Conservation (phyloP, 75 land plant genomes). For the Pinus taeda region DNA sequence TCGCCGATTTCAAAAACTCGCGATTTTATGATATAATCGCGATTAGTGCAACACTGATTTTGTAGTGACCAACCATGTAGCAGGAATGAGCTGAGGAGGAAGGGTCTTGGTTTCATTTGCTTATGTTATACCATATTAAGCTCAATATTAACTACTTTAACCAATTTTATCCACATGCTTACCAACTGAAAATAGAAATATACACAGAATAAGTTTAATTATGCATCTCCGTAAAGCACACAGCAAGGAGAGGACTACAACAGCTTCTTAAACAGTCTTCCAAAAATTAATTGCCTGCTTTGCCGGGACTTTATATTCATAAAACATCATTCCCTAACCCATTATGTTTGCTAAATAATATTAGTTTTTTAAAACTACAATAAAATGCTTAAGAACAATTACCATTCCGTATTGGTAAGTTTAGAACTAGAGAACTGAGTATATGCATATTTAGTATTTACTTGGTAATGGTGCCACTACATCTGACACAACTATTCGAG, state of each 20-base stretch:
- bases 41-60: no score
- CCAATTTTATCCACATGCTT: background rate
- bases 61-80: no score
- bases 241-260: background rate
- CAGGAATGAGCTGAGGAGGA: no score
- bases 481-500: constrained; percentile 92
- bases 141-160: background rate
- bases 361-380: background rate
- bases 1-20: no score
- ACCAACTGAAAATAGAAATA: background rate
- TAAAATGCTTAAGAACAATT: background rate
- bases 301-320: background rate
- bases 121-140: background rate
- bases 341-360: background rate
- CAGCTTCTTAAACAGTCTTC: background rate
- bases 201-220: background rate
- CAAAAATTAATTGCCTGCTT: background rate
- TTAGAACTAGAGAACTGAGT: background rate
- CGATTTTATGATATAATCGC: no score
- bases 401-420: background rate
- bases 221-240: background rate
- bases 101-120: no score
- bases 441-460: constrained; percentile 40
- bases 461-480: constrained; percentile 99
- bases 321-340: background rate